phyloP scores from a whole-genome alignment of 2,329 filamentous ascomycete species.

The Fusarium hostae region DNA sequence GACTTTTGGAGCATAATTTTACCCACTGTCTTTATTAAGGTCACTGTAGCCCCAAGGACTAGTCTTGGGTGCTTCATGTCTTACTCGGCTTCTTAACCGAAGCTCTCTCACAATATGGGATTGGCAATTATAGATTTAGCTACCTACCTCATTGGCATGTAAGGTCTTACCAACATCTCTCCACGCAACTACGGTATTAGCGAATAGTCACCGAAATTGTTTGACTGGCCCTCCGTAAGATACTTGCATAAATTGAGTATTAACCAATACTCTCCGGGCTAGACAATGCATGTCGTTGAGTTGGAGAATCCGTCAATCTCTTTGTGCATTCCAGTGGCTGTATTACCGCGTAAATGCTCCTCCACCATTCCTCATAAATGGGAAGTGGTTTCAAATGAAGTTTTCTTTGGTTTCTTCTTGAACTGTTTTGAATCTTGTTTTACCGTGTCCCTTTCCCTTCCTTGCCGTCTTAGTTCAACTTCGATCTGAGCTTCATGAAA shows the following conservation, averaged over 20 bases:
- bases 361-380: not conserved
- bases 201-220: too few relatives aligned
- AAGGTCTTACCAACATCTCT: not conserved
- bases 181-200: not conserved
- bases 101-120: not conserved
- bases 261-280: not conserved
- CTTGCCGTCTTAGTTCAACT: not conserved
- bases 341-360: not conserved
- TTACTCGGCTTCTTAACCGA: not conserved
- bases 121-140: not conserved
- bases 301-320: conserved; percentile 16
- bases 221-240: not conserved
- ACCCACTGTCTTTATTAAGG: not conserved
- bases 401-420: not conserved
- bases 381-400: not conserved
- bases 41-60: not conserved
- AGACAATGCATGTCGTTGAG: not conserved
- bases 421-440: not conserved
- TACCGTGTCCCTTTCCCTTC: not conserved
- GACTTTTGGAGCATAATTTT: too few relatives aligned
- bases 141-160: not conserved
- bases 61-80: not conserved
- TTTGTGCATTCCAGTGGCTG: conserved; percentile 19
- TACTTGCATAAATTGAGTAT: not conserved
- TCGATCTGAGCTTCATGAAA: too few relatives aligned